These are phyloP conservation scores for Karstenula rhodostoma DNA, from an alignment of 2,329 filamentous ascomycete genomes.

Conservation along the genomic window DNA sequence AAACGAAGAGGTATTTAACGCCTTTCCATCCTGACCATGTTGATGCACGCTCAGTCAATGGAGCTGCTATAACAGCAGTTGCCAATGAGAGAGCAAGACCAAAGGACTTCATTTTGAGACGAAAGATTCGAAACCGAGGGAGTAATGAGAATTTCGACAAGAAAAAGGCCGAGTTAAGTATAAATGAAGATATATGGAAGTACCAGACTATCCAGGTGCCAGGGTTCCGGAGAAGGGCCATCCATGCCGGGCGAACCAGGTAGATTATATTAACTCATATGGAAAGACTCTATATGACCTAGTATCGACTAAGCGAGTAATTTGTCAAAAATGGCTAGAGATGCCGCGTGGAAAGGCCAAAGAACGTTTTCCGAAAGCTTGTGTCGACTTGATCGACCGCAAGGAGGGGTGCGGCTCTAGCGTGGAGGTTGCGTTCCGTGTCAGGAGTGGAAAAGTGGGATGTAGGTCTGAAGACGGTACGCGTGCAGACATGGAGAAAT, in stretches of 20 bases:
- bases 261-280: conserved; percentile 39
- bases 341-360: conserved; percentile 19
- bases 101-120: conserved; percentile 30
- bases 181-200: conserved; percentile 16
- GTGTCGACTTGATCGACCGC: neutral
- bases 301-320: conserved; percentile 18
- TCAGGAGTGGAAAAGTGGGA: conserved; percentile 22
- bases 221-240: conserved; percentile 24
- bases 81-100: conserved; percentile 33
- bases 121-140: neutral
- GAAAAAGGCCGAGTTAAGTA: conserved; percentile 20
- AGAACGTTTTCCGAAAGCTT: conserved; percentile 31
- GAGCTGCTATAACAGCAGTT: conserved; percentile 30
- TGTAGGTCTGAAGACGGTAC: neutral
- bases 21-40: conserved; percentile 44
- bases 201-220: conserved; percentile 17
- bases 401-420: conserved; percentile 8
- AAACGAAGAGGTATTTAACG: conserved; percentile 47
- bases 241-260: conserved; percentile 28
- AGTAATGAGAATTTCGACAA: neutral
- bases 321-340: conserved; percentile 2
- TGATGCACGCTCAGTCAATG: conserved; percentile 21
- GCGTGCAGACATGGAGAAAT: conserved; percentile 11
- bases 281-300: conserved; percentile 16
- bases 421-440: conserved; percentile 22